Conservation (phyloP, 2,329 filamentous ascomycete species). For the Pseudogymnoascus sp. region DNA sequence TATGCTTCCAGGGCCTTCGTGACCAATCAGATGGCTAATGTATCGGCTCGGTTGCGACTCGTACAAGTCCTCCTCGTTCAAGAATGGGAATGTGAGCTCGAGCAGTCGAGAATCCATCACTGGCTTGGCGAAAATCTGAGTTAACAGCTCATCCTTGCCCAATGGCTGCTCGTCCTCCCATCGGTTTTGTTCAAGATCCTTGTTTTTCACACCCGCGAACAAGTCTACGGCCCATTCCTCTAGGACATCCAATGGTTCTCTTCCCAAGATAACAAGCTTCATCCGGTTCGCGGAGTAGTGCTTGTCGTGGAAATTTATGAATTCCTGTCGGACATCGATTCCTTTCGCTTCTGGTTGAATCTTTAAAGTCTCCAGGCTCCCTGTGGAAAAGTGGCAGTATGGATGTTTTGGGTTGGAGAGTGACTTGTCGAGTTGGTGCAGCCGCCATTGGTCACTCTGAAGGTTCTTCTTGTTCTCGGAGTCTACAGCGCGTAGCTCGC, state of each 20-base stretch:
- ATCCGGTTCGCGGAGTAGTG: conserved; percentile 70
- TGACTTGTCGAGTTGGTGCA: conserved; percentile 63
- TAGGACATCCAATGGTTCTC: conserved; percentile 57
- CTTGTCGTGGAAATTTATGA: conserved; percentile 63
- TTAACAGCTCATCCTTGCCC: conserved; percentile 50
- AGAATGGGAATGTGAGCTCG: conserved; percentile 60
- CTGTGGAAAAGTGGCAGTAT: conserved; percentile 66
- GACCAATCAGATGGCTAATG: conserved; percentile 63
- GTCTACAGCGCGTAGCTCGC: conserved; percentile 64
- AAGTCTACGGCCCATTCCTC: conserved; percentile 62
- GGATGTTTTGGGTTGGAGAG: conserved; percentile 62
- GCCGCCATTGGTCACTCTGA: conserved; percentile 63
- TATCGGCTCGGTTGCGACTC: conserved; percentile 63
- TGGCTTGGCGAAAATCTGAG: conserved; percentile 62
- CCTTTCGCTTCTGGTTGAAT: conserved; percentile 59
- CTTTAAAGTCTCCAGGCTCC: conserved; percentile 61
- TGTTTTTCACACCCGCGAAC: conserved; percentile 60
- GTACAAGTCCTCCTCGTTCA: conserved; percentile 59
- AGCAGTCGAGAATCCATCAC: conserved; percentile 62
- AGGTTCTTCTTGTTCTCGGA: conserved; percentile 77
- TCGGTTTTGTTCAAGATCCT: conserved; percentile 54
- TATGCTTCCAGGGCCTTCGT: conserved; percentile 67
- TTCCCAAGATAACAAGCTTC: conserved; percentile 63
- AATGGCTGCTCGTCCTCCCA: conserved; percentile 58
- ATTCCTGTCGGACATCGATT: conserved; percentile 61